A percentile compares a stretch with the other conserved stretches of the same genome.
phyloP scores from a whole-genome alignment of 768 basidiomycete genomes.

The Xerocomellus dryophilus region DNA sequence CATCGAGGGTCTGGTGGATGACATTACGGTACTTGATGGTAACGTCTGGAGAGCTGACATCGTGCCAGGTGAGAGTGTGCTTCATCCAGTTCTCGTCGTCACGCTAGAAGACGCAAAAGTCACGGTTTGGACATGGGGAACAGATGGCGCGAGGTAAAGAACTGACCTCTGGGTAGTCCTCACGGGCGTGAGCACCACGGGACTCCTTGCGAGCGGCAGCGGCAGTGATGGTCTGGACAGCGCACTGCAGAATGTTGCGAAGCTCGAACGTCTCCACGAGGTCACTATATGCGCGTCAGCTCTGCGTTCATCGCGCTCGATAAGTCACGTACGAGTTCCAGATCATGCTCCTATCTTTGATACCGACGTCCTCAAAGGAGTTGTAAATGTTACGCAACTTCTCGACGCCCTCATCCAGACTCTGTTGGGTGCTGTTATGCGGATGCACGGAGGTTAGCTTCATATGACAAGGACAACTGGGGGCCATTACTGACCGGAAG shows the following conservation, averaged over 20 bases:
- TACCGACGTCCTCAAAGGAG: slow-evolving; percentile 85
- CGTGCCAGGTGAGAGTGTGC: slow-evolving; percentile 90
- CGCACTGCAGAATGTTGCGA: slow-evolving; percentile 92
- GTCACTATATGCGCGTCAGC: slow-evolving; percentile 52
- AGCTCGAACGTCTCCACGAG: slow-evolving; percentile 96
- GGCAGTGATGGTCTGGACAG: slow-evolving; percentile 91
- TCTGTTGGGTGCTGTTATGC: slow-evolving; percentile 67
- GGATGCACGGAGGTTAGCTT: slow-evolving; percentile 1
- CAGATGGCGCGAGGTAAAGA: neutral
- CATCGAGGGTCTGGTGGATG: slow-evolving; percentile 83
- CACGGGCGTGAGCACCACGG: slow-evolving; percentile 97
- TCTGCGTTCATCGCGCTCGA: neutral
- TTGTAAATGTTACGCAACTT: slow-evolving; percentile 86
- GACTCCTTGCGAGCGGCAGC: slow-evolving; percentile 95
- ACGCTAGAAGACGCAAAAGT: slow-evolving; percentile 48
- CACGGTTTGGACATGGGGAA: neutral
- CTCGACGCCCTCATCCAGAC: slow-evolving; percentile 88
- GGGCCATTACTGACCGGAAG: slow-evolving; percentile 61
- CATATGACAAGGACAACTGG: neutral
- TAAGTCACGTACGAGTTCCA: slow-evolving; percentile 88
- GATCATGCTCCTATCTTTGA: slow-evolving; percentile 98
- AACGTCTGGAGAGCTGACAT: slow-evolving; percentile 74
- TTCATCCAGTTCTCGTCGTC: slow-evolving; percentile 95
- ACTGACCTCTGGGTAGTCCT: slow-evolving; percentile 91
- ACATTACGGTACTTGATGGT: slow-evolving; percentile 87